Evolutionary conservation across 1,284 basidiomycete species (phyloP), one percentile per base, ranked within the genome.

Genomic region (Papiliotrema nemorosa): DNA sequence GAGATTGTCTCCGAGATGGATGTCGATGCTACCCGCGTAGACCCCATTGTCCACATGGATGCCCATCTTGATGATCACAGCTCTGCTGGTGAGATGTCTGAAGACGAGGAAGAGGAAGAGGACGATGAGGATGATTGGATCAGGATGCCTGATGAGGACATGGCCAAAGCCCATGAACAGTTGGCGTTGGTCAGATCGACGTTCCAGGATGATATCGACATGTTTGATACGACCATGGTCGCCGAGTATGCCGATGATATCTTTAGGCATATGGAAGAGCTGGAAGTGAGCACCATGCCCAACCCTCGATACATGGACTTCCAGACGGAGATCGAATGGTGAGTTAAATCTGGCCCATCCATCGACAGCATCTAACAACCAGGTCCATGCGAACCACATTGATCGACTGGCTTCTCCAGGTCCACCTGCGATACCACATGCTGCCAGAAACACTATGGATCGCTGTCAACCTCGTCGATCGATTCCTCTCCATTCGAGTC

Each of bases 221-320:
- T 86, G 67, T 84, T 84, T 61, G 96, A 99, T 76, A 87, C 87
- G 24, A 91, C 90, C 10, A 97, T 99, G 94, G 92, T 96, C 21
- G 91, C 92, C 41, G 96, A 99, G 74, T 99, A 99, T 70, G 83
- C 92, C 24, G 89, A 93, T 26, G 94, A 98, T 54, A 98, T 99
- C 69, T 98, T 98, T 67, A 81, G 82, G 55, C 97, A 98, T 76
- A 98, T 99, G 96, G 80, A 80, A 56, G 82, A 88, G 50, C 82
- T 96, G 45, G 91, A 97, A 82, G 89, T 91, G 55, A 29, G 84
- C 44, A 83, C 87, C 64, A 93, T 99, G 91, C 88, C 96, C 34
- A 88, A 86, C 62, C 83, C 91, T 2, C 82, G 90, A 64, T 99
- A 99, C 75, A 97, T 99, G 87, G 83, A 86, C 42, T 85, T 85